Evolutionary conservation across 306 rosid species (phyloP), one percentile per base, ranked within the genome.

Genomic region (Parietaria judaica): DNA sequence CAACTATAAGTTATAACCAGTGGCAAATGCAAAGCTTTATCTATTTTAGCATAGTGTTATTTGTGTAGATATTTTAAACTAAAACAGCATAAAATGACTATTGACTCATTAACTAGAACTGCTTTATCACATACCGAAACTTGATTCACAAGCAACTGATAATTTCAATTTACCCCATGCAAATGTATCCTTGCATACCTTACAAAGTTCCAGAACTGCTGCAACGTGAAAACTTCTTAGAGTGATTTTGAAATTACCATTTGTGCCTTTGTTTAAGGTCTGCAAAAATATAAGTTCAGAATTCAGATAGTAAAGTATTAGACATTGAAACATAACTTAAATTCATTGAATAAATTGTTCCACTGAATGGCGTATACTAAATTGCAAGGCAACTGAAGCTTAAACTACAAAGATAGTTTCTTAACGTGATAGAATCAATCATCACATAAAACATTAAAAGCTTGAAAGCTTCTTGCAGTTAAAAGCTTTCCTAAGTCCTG

Each of bases 131-230:
- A 49, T 14, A 49, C 14, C 12, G 12, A 10, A 49, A 49, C 12
- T n/a, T 49, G 52, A 6, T 14, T 72, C 51, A 6, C 14, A 16
- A 1, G 62, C 48, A 39, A 14, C 6, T 54, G 14, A 56, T 6
- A 36, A n/a, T 38, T 3, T 12, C 60, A 23, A 56, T 56, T 31
- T 9, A 35, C 41, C 50, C 38, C n/a, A 61, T 23, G 44, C 54
- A 55, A 52, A 48, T 51, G 43, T 57, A 60, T 16, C 48, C 47
- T 38, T 53, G 53, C 76, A 63, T 86, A 92, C 99, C 96, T 84
- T 77, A 66, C 99, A 92, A 79, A 80, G 88, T 74, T 92, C 95
- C 54, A 92, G 81, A 48, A 88, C 77, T 37, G 85, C 90, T 6
- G 87, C 79, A 78, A 83, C 82, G 31, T 80, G 90, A 86, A 81